These are phyloP conservation scores for Lobulomyces angularis DNA, from an alignment of 192 early-diverging fungal species.

Conservation along the genomic window DNA sequence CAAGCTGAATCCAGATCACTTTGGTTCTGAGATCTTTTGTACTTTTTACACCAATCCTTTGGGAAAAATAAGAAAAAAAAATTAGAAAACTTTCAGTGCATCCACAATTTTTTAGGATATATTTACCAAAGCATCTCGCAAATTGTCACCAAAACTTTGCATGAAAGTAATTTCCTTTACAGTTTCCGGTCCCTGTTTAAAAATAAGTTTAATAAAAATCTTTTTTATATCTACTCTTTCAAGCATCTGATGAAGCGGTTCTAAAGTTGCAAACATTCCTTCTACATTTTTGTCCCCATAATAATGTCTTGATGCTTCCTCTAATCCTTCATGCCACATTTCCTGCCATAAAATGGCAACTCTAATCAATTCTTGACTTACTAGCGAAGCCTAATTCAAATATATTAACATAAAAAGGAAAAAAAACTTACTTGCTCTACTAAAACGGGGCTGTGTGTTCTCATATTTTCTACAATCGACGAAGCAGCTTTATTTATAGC, in stretches of 20 bases:
- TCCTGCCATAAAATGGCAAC: constrained; percentile 93
- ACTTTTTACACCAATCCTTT: constrained; percentile 76
- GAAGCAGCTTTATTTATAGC: constrained; percentile 64
- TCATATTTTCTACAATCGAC: constrained; percentile 84
- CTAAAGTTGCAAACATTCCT: constrained; percentile 77
- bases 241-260: constrained; percentile 75
- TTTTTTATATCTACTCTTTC: constrained; percentile 39
- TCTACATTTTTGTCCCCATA: constrained; percentile 66
- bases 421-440: constrained; percentile 66
- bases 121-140: constrained; percentile 72
- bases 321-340: constrained; percentile 92
- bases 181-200: constrained; percentile 64
- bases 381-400: constrained; percentile 59
- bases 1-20: constrained; percentile 85
- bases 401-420: constrained; percentile 6
- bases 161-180: constrained; percentile 80
- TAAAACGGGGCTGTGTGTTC: constrained; percentile 63
- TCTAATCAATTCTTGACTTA: constrained; percentile 93
- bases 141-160: constrained; percentile 74
- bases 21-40: constrained; percentile 56
- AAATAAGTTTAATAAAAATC: constrained; percentile 5
- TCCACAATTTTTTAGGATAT: no score
- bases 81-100: no score
- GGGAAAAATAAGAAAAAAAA: no score
- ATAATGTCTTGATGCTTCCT: constrained; percentile 71